Percentiles rank a stretch among this genome's conserved stretches.
phyloP scores from a whole-genome alignment of 331 rosid species.

The Acacia concinna region DNA sequence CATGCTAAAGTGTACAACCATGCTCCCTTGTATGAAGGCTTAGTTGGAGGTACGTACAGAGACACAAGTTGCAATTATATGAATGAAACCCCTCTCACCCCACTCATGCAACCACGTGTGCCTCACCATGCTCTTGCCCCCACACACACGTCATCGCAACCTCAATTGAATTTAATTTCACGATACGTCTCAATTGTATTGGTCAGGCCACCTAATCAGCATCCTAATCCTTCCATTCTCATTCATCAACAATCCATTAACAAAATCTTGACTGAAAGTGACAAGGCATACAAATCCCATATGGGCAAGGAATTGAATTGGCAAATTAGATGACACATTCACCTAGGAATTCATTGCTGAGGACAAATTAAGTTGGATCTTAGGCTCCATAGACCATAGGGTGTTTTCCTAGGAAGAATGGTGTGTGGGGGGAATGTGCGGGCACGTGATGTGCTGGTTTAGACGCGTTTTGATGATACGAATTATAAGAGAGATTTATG shows the following conservation, averaged over 20 bases:
- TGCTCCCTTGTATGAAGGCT: slow-evolving; percentile 18
- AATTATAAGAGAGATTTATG: not conserved
- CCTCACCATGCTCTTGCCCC: slow-evolving; percentile 8
- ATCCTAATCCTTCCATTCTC: not conserved
- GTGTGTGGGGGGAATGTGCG: slow-evolving; percentile 11
- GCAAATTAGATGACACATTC: not conserved
- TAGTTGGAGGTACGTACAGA: slow-evolving; percentile 11
- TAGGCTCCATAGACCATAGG: not conserved
- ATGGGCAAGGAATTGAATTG: not conserved
- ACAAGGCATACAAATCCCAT: not conserved
- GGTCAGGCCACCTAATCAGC: not conserved
- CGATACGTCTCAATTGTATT: not conserved
- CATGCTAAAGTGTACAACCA: slow-evolving; percentile 28
- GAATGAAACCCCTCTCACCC: slow-evolving; percentile 11
- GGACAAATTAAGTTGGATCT: not conserved
- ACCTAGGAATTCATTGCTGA: not conserved
- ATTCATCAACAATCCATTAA: not conserved
- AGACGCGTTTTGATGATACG: slow-evolving; percentile 13
- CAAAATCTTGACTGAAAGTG: not conserved
- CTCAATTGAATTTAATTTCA: not conserved
- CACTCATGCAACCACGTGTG: slow-evolving; percentile 29
- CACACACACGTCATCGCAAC: not conserved
- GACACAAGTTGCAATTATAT: slow-evolving; percentile 19
- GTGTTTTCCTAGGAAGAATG: slow-evolving; percentile 15
- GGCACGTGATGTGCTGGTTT: slow-evolving; percentile 35